A percentile compares a stretch with the other conserved stretches of the same genome.
These are phyloP conservation scores for Xylaria acuta DNA, from an alignment of 495 filamentous ascomycete genomes.

Conservation along the genomic window DNA sequence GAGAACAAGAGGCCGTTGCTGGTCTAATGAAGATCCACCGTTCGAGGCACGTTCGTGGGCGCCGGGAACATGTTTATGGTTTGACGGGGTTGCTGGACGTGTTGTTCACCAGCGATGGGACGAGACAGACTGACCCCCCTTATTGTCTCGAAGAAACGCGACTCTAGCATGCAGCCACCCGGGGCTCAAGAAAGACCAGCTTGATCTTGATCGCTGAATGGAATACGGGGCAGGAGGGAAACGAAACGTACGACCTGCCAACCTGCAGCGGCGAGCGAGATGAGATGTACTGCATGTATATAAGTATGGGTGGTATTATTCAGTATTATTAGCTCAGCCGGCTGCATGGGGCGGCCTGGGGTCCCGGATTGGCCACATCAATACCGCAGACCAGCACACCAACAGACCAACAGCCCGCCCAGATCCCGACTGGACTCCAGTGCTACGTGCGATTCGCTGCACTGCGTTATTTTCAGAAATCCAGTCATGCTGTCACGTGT, in stretches of 20 bases:
- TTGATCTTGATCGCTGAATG: neutral
- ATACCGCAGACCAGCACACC: neutral
- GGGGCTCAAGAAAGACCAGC: slow-evolving; percentile 6
- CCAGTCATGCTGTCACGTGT: slow-evolving; percentile 1
- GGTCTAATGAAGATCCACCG: slow-evolving; percentile 13
- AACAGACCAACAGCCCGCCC: neutral
- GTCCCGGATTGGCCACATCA: neutral
- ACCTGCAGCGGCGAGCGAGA: slow-evolving; percentile 13
- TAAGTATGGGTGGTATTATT: neutral
- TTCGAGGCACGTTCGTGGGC: slow-evolving; percentile 20
- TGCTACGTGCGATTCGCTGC: slow-evolving; percentile 4
- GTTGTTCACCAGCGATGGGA: slow-evolving; percentile 7
- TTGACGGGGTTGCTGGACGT: neutral
- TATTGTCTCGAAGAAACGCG: slow-evolving; percentile 11
- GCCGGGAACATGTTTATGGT: slow-evolving; percentile 25
- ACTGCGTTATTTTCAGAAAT: slow-evolving; percentile 18
- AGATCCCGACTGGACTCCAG: neutral
- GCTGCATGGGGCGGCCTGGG: neutral
- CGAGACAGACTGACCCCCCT: slow-evolving; percentile 1
- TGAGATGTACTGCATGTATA: too few relatives aligned
- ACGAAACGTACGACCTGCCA: neutral
- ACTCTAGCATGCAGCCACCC: slow-evolving; percentile 20
- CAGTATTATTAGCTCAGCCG: slow-evolving; percentile 16
- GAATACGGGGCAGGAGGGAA: neutral
- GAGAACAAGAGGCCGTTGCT: neutral